These are phyloP conservation scores for Tetrapyrgos nigripes DNA, from an alignment of 1,284 basidiomycete species.

Conservation along the genomic window DNA sequence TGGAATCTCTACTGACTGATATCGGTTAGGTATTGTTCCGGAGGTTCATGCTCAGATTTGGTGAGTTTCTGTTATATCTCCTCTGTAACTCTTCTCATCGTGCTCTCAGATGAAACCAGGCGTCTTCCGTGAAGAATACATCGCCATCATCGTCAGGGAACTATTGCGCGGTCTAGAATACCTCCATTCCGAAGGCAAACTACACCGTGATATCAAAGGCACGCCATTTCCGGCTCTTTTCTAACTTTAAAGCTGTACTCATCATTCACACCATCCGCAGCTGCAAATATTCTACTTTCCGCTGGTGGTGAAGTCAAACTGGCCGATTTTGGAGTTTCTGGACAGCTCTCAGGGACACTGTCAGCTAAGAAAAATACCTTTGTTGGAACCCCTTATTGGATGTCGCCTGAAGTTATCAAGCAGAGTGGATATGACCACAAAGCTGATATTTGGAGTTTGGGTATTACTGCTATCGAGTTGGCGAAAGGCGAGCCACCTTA, in stretches of 20 bases:
- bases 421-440: conserved; percentile 99
- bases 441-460: conserved; percentile 97
- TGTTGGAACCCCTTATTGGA: conserved; percentile 98
- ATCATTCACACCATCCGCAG: conserved; percentile 43
- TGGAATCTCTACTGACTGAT: conserved; percentile 17
- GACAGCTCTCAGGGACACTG: conserved; percentile 95
- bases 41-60: conserved; percentile 85
- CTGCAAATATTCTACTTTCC: conserved; percentile 94
- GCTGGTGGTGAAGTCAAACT: conserved; percentile 97
- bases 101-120: conserved; percentile 93
- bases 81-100: conserved; percentile 25
- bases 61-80: conserved; percentile 46
- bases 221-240: conserved; percentile 20
- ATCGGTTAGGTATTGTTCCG: conserved; percentile 75
- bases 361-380: conserved; percentile 99
- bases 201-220: conserved; percentile 99
- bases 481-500: conserved; percentile 98
- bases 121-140: conserved; percentile 97
- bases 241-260: not conserved
- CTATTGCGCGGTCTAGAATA: conserved; percentile 94
- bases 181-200: conserved; percentile 93
- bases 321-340: conserved; percentile 98
- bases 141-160: conserved; percentile 95
- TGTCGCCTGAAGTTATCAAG: conserved; percentile 99
- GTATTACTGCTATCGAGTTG: conserved; percentile 97